Evolutionary conservation across 2,329 filamentous ascomycete genomes (phyloP), one percentile per base, ranked within the genome.

Genomic region (Aspergillus tanneri): DNA sequence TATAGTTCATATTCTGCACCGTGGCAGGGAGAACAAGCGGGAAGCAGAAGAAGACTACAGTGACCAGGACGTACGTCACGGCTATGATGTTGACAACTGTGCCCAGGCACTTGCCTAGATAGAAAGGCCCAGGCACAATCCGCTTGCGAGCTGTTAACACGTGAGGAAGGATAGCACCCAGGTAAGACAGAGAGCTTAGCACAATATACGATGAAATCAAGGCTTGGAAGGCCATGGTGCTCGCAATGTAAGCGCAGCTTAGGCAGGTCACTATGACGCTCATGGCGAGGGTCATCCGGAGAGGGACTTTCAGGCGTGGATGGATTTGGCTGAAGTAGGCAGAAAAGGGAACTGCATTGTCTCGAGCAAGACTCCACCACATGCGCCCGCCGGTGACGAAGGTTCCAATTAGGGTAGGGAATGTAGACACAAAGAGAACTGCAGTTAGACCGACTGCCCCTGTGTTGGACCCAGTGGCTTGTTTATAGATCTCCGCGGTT

Each of bases 211-310:
- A 77, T 8, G 82, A 82, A 6, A 87, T 79, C 21, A 88, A 80
- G 0, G 84, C 84, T 34, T 80, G 78, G 68, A 88, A 88, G 0
- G 85, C 85, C 0, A 82, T 84, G 1, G 74, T 77, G 50, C 75
- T 82, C n/a, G 80, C 84, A 1, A 88, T 76, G 54, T 86, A 87
- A 36, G 88, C 83, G 34, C 74, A 75, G 0, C 83, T 84, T 0
- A 88, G 71, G 3, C 84, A 62, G 0, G 82, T 82, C 19, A 77
- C 77, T 45, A 77, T 65, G 32, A 69, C 52, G 3, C 72, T 67
- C 70, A 76, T 78, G 7, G 73, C 68, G 1, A 84, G 47, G 0
- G 79, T 83, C 0, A 82, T 78, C 52, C 80, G 77, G 52, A 81
- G 75, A 0, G 82, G 82, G 47, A 77, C 79, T 9, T 75, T 68